Conservation (phyloP, 106 monocot genomes). For the Dendrobium nobile region DNA sequence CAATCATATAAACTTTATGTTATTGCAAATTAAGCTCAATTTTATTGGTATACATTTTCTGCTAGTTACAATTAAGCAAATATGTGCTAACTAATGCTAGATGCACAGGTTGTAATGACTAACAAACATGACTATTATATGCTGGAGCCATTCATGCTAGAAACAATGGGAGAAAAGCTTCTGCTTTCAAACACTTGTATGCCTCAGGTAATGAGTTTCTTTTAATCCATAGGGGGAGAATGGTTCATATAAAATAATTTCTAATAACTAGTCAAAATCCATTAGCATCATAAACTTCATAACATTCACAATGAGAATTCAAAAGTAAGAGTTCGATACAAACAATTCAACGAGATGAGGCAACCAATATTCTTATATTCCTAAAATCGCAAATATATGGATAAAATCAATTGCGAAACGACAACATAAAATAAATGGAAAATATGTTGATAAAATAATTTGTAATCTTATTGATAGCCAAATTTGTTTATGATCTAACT, state of each 20-base stretch:
- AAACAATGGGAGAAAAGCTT: conserved; percentile 13
- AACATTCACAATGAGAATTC: not conserved
- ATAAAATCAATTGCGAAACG: too few relatives aligned
- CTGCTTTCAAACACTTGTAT: conserved; percentile 30
- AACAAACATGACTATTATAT: conserved; percentile 50
- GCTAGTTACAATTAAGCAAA: not conserved
- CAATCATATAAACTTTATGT: not conserved
- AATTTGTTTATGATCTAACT: too few relatives aligned
- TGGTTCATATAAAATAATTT: not conserved
- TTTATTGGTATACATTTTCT: not conserved
- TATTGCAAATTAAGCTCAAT: not conserved
- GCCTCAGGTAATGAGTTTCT: conserved; percentile 31
- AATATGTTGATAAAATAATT: too few relatives aligned
- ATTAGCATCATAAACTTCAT: not conserved
- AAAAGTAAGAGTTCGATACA: not conserved
- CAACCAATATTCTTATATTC: too few relatives aligned
- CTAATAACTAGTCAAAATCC: not conserved
- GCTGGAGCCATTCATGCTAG: conserved; percentile 40
- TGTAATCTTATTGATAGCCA: too few relatives aligned
- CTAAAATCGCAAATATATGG: too few relatives aligned
- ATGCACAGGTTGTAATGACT: conserved; percentile 48
- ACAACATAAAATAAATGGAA: too few relatives aligned
- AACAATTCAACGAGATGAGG: too few relatives aligned
- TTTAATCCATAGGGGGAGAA: not conserved
- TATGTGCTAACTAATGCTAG: not conserved